Evolutionary conservation across 306 rosid genomes (phyloP), one percentile per base, ranked within the genome.

Genomic region (Sophora flavescens): DNA sequence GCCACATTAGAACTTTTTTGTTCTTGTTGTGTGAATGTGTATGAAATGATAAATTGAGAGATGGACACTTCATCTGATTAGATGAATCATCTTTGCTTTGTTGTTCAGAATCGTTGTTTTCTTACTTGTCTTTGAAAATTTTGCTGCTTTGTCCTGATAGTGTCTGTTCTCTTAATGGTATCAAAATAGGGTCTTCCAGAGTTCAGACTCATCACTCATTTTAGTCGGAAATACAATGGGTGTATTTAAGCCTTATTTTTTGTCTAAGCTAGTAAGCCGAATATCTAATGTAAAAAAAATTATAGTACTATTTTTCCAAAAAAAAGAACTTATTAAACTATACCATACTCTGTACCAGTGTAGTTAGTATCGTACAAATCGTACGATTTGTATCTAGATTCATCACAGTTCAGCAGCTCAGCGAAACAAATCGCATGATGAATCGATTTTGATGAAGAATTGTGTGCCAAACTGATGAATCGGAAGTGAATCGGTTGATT

Each of bases 41-140:
- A 56, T 48, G 41, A 33, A 38, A 28, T 36, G 45, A 56, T 70
- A 14, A 30, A 74, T 54, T 36, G 70, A 13, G 45, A 45, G 41
- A 74, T 78, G 63, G 59, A 63, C 56, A 12, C 59, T 60, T 56
- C 65, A 30, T 61, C 76, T 41, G 42, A 53, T 53, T 30, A 22
- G 52, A 58, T 73, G 68, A 56, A 50, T 65, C 13, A 61, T 63
- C 17, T 26, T 44, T 30, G 41, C 14, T 66, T 79, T 69, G 14
- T 47, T 57, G 22, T 32, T 47, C 22, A 32, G 60, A 57, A 53
- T 26, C 36, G 18, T 4, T 75, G 22, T 54, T 65, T 47, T 4
- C 15, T 9, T 26, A 26, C 10, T n/a, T 60, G 28, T 9, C 76
- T 47, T 45, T 13, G 63, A 12, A 41, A 58, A 16, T 2, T 12